A percentile compares a stretch with the other conserved stretches of the same genome.
Conservation (phyloP, 2,329 filamentous ascomycete species). For the Cladosporium halotolerans region DNA sequence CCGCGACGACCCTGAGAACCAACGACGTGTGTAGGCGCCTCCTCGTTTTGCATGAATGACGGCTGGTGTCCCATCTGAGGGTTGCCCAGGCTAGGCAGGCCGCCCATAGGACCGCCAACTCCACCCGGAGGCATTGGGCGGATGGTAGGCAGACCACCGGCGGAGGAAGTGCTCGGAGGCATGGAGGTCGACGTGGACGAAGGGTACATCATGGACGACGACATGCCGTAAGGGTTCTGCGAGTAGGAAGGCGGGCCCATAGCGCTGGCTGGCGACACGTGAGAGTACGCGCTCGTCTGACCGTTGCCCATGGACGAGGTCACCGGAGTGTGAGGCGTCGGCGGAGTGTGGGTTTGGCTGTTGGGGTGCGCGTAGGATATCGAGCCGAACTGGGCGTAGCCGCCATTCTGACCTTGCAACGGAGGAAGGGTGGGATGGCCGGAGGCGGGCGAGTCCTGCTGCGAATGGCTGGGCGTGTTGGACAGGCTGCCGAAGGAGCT, state of each 20-base stretch:
- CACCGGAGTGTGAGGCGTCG: slow-evolving; percentile 30
- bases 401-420: slow-evolving; percentile 30
- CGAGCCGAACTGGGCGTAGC: slow-evolving; percentile 27
- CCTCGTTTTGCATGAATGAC: slow-evolving; percentile 33
- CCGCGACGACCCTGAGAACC: slow-evolving; percentile 89
- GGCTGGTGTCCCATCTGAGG: slow-evolving; percentile 28
- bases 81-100: slow-evolving; percentile 31
- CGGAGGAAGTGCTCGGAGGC: slow-evolving; percentile 19
- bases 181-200: slow-evolving; percentile 28
- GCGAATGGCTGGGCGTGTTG: slow-evolving; percentile 17
- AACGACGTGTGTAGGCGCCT: slow-evolving; percentile 76
- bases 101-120: slow-evolving; percentile 29
- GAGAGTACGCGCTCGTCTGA: slow-evolving; percentile 24
- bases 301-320: slow-evolving; percentile 24
- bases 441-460: slow-evolving; percentile 14
- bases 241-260: slow-evolving; percentile 31
- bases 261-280: slow-evolving; percentile 27
- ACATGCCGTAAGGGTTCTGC: slow-evolving; percentile 22
- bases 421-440: slow-evolving; percentile 31
- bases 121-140: slow-evolving; percentile 37
- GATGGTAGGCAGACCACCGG: slow-evolving; percentile 32
- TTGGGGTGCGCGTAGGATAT: slow-evolving; percentile 28
- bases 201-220: slow-evolving; percentile 27
- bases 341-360: slow-evolving; percentile 28
- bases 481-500: slow-evolving; percentile 22